Evolutionary conservation across 1,284 basidiomycete genomes (phyloP).

Genomic region (Omphalotus olearius): DNA sequence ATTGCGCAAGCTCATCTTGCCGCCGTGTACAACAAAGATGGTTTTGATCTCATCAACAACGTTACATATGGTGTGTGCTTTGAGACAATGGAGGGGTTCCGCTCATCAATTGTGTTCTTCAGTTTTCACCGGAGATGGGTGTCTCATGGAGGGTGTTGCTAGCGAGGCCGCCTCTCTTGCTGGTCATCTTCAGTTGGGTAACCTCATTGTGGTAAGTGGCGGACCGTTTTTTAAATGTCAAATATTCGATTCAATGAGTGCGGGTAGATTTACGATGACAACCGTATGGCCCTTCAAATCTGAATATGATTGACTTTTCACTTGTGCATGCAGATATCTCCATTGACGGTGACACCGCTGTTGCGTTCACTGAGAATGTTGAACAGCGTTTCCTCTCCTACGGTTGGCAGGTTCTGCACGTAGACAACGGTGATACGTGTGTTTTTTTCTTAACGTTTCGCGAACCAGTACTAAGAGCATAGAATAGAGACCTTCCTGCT

Average conservation of each 20-base stretch:
- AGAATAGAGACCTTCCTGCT: conserved; percentile 63
- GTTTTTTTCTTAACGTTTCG: conserved; percentile 15
- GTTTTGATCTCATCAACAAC: conserved; percentile 84
- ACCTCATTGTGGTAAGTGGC: conserved; percentile 77
- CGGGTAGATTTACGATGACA: conserved; percentile 81
- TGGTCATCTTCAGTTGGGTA: conserved; percentile 90
- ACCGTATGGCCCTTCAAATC: conserved; percentile 50
- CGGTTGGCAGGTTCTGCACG: conserved; percentile 90
- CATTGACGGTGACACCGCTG: conserved; percentile 90
- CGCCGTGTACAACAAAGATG: conserved; percentile 86
- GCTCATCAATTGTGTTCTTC: conserved; percentile 14
- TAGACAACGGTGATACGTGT: conserved; percentile 80
- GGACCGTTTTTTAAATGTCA: conserved; percentile 10
- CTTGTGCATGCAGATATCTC: conserved; percentile 69
- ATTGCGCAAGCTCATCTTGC: conserved; percentile 90
- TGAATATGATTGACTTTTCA: not conserved
- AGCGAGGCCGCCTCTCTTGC: conserved; percentile 89
- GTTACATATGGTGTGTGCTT: conserved; percentile 72
- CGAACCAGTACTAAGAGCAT: not conserved
- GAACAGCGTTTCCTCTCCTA: conserved; percentile 85
- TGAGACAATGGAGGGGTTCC: conserved; percentile 7
- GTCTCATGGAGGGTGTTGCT: conserved; percentile 94
- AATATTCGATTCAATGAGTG: not conserved
- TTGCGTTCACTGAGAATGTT: conserved; percentile 94
- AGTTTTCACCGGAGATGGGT: conserved; percentile 93